Percentiles rank a stretch among this genome's conserved stretches.
phyloP scores from a whole-genome alignment of 768 basidiomycete genomes.

The Galerina sulciceps region DNA sequence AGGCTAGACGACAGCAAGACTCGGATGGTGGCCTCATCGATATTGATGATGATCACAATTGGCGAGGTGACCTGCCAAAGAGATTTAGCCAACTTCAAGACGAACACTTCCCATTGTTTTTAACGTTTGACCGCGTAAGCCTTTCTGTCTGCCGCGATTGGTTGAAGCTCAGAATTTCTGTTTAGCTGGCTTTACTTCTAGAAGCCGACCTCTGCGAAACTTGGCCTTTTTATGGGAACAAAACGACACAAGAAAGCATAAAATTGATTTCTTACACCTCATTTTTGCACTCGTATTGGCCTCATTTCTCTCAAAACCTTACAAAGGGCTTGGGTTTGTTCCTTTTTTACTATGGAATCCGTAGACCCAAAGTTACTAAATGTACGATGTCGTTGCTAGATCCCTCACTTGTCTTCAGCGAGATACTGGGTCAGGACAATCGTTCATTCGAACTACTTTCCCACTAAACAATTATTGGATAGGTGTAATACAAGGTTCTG shows the following conservation, averaged over 20 bases:
- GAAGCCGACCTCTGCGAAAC: conserved; percentile 4
- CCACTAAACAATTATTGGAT: background rate
- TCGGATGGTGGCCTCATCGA: conserved; percentile 37
- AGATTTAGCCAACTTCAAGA: conserved; percentile 61
- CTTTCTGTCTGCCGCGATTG: background rate
- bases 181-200: conserved; percentile 31
- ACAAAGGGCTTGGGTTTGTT: conserved; percentile 55
- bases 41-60: conserved; percentile 47
- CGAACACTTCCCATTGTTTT: conserved; percentile 69
- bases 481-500: conserved; percentile 76
- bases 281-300: conserved; percentile 62
- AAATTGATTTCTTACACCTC: conserved; percentile 46
- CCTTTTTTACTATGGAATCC: background rate
- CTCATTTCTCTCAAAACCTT: conserved; percentile 53
- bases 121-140: conserved; percentile 65
- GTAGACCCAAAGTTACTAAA: background rate
- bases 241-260: background rate
- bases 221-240: background rate
- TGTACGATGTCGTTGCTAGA: conserved; percentile 44
- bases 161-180: conserved; percentile 47
- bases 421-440: conserved; percentile 58
- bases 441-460: background rate
- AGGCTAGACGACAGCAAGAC: conserved; percentile 20
- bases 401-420: conserved; percentile 63
- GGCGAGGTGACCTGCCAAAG: conserved; percentile 51